Evolutionary conservation across 495 filamentous ascomycete genomes (phyloP).

Genomic region (Xanthoparmelia taractica): DNA sequence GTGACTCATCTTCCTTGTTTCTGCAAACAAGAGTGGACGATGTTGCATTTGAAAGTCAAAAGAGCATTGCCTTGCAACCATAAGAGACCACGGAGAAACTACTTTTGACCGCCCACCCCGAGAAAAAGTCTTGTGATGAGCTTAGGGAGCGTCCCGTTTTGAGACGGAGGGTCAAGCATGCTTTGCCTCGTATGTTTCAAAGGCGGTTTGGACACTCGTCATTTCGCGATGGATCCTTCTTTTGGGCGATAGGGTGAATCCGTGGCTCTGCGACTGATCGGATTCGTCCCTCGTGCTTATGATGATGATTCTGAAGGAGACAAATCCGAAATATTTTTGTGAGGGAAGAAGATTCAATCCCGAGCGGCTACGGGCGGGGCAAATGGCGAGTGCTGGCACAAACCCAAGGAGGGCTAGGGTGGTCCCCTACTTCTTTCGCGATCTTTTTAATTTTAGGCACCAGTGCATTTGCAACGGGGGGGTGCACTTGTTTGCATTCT

Average conservation of each 20-base stretch:
- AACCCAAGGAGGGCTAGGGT: background rate
- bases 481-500: background rate
- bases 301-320: background rate
- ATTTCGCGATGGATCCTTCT: background rate
- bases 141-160: background rate
- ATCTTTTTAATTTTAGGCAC: background rate
- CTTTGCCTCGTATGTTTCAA: background rate
- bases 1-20: slow-evolving; percentile 1
- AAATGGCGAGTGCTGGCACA: background rate
- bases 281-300: background rate
- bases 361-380: slow-evolving; percentile 7
- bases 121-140: background rate
- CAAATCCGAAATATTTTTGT: background rate
- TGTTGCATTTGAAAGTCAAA: background rate
- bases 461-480: slow-evolving; percentile 1
- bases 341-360: background rate
- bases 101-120: background rate
- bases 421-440: slow-evolving; percentile 8
- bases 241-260: background rate
- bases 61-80: background rate
- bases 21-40: background rate
- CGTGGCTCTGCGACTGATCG: background rate
- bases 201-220: background rate
- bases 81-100: background rate
- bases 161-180: background rate